Evolutionary conservation across 495 filamentous ascomycete species (phyloP).

Genomic region (Staphylotrichum tortipilum): DNA sequence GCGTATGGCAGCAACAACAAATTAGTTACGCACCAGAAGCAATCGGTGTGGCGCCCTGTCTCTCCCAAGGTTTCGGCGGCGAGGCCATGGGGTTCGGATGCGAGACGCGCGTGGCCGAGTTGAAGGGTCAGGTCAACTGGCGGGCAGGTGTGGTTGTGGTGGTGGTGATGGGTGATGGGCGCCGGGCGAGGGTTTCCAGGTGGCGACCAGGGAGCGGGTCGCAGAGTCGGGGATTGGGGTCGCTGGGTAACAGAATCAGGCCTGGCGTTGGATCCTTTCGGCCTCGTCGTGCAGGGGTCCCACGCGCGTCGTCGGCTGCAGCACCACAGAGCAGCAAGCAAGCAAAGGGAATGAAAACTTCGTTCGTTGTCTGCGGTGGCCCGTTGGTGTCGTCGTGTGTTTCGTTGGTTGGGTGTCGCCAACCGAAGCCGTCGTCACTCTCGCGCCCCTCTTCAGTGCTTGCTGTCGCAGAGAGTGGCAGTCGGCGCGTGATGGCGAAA

Average conservation of each 20-base stretch:
- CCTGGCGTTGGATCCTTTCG: no score
- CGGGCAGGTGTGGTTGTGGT: not conserved
- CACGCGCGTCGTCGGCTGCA: no score
- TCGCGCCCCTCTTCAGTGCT: not conserved
- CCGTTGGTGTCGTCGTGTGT: no score
- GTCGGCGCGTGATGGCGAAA: constrained; percentile 1
- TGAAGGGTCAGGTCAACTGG: not conserved
- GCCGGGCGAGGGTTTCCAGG: constrained; percentile 10
- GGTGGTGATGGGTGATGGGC: not conserved
- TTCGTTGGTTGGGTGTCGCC: no score
- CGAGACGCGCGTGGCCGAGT: no score
- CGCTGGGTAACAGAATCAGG: no score
- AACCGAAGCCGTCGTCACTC: no score
- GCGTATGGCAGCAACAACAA: not conserved
- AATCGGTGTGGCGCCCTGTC: constrained; percentile 53
- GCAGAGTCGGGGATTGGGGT: not conserved
- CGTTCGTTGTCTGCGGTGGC: no score
- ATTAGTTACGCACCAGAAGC: constrained; percentile 40
- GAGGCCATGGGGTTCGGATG: constrained; percentile 45
- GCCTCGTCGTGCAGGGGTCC: no score
- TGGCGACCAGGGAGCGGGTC: constrained; percentile 9
- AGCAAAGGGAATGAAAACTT: no score
- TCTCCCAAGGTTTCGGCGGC: constrained; percentile 96
- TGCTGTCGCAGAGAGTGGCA: not conserved
- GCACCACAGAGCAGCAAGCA: no score